Evolutionary conservation across 2,329 filamentous ascomycete species (phyloP), one percentile per base, ranked within the genome.

Genomic region (Sarocladiaceae sp.): DNA sequence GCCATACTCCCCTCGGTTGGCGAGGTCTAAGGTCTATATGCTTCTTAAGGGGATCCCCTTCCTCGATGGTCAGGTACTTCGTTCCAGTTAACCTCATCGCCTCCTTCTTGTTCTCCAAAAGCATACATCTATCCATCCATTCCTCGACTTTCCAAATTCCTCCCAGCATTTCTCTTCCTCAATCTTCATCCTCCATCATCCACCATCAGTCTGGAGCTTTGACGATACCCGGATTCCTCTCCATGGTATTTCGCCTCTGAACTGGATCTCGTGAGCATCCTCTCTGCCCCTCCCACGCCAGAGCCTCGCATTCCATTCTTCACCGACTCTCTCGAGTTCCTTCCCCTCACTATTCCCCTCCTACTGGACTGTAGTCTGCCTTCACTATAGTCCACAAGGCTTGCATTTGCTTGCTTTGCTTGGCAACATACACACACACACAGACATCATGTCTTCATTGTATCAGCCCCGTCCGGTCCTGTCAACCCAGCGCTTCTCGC

Each of bases 401-500:
- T 44, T 25, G 40, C 40, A 44, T 44, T 22, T 26, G 10, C 33
- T 12, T 26, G 40, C 40, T 44, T n/a, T 26, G 40, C 40, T 44
- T 44, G 40, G 40, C 40, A 23, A 44, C 40, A 23, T 12, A 44
- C n/a, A 15, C 40, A 17, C n/a, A n/a, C n/a, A n/a, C n/a, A n/a
- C n/a, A 15, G 29, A 54, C 56, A 58, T 57, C 56, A 72, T 69
- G 67, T 64, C 69, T 59, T 71, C 64, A 56, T 59, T 71, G 58
- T 71, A 71, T 57, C 66, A 71, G 55, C 66, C 70, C 50, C 70
- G 73, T 57, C 73, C 76, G 37, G 69, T 79, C 56, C 66, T 79
- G 57, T 71, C 77, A 48, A 75, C 75, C 50, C 77, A 80, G 62
- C 71, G 73, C 59, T 78, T 74, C 61, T 76, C 75, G 33, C 68